Conservation (phyloP, 2,329 filamentous ascomycete genomes). For the Alternaria sp. region DNA sequence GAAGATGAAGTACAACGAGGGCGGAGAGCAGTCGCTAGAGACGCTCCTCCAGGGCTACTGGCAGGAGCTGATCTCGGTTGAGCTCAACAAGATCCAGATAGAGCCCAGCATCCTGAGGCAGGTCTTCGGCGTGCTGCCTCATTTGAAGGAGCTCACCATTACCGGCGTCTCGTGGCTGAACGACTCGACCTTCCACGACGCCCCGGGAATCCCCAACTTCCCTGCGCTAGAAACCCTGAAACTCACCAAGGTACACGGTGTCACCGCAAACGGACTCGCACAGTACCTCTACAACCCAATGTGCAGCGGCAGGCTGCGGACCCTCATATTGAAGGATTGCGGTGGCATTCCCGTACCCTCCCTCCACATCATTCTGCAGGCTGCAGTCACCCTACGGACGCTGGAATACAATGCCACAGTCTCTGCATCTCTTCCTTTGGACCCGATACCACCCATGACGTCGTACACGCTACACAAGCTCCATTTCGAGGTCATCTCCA, state of each 20-base stretch:
- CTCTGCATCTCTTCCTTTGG: conserved; percentile 62
- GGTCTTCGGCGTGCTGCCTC: conserved; percentile 70
- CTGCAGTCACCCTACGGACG: conserved; percentile 64
- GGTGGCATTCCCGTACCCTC: conserved; percentile 71
- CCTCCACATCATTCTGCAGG: conserved; percentile 66
- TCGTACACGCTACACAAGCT: conserved; percentile 74
- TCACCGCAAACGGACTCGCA: conserved; percentile 75
- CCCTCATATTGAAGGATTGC: conserved; percentile 69
- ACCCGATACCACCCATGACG: conserved; percentile 66
- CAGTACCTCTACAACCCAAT: conserved; percentile 67
- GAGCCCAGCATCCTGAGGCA: conserved; percentile 74
- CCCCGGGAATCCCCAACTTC: conserved; percentile 71
- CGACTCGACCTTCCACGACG: conserved; percentile 75
- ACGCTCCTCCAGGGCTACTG: conserved; percentile 71
- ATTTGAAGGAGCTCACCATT: conserved; percentile 76
- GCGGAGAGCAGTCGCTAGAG: conserved; percentile 79
- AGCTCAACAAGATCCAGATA: conserved; percentile 70
- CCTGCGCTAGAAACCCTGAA: conserved; percentile 76
- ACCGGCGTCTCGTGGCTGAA: conserved; percentile 72
- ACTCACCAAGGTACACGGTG: conserved; percentile 71
- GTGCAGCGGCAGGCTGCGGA: conserved; percentile 66
- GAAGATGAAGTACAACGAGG: conserved; percentile 84
- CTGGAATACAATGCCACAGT: conserved; percentile 65
- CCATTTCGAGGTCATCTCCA: conserved; percentile 80
- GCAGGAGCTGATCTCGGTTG: conserved; percentile 74